These are phyloP conservation scores for Dioscorea zingiberensis DNA, from an alignment of 106 monocot genomes.

Conservation along the genomic window DNA sequence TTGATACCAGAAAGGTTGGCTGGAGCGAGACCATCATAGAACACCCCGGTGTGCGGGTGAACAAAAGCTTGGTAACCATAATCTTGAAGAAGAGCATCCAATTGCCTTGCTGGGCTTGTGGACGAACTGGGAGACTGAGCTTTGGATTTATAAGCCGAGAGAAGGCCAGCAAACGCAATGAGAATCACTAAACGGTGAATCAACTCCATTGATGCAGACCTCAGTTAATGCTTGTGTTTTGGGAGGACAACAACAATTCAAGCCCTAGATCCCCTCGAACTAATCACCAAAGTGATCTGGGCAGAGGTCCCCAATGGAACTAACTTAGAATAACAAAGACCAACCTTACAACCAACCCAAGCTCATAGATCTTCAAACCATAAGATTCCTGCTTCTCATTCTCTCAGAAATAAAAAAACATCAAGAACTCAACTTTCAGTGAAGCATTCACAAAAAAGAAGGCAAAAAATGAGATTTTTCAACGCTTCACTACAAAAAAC, in stretches of 20 bases:
- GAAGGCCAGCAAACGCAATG: constrained; percentile 14
- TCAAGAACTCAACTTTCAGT: background rate
- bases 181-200: constrained; percentile 10
- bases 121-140: too few relatives aligned
- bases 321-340: background rate
- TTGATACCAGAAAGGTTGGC: constrained; percentile 61
- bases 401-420: too few relatives aligned
- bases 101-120: constrained; percentile 17
- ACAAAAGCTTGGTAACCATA: constrained; percentile 66
- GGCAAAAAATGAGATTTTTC: background rate
- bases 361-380: background rate
- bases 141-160: constrained; percentile 13
- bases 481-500: background rate
- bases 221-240: too few relatives aligned
- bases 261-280: background rate
- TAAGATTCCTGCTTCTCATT: background rate
- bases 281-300: background rate
- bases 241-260: background rate
- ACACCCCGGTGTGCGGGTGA: constrained; percentile 53
- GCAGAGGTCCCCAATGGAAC: too few relatives aligned
- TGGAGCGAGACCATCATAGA: constrained; percentile 41
- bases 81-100: constrained; percentile 75
- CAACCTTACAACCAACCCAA: background rate
- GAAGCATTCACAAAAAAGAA: background rate
- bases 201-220: constrained; percentile 8